Evolutionary conservation across 1,139 yeast species (phyloP).

Genomic region (Blastobotrys ciferrii): DNA sequence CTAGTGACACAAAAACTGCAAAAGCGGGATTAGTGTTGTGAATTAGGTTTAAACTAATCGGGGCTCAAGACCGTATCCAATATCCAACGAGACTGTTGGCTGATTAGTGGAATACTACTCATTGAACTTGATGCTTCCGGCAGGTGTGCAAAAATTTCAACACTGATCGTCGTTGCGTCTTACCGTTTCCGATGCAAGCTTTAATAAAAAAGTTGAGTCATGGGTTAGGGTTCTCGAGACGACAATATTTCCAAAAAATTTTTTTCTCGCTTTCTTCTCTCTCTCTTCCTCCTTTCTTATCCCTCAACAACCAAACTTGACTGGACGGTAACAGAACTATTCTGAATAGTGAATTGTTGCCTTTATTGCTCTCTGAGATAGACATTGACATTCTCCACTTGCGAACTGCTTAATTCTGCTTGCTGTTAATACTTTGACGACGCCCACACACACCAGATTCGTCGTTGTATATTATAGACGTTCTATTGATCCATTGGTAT

Average conservation of each 20-base stretch:
- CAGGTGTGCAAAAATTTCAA: background rate
- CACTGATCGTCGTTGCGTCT: background rate
- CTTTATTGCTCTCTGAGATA: background rate
- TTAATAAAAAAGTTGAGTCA: background rate
- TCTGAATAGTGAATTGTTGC: background rate
- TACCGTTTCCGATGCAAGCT: background rate
- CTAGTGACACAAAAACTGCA: too few relatives aligned
- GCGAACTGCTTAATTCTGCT: background rate
- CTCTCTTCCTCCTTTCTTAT: slow-evolving; percentile 13
- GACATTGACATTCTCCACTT: background rate
- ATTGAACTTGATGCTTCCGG: too few relatives aligned
- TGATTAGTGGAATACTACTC: too few relatives aligned
- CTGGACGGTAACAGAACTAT: slow-evolving; percentile 5
- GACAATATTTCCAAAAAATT: slow-evolving; percentile 1
- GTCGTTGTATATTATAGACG: too few relatives aligned
- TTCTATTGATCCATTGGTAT: background rate
- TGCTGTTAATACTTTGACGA: background rate
- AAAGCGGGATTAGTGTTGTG: too few relatives aligned
- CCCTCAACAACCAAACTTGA: slow-evolving; percentile 1
- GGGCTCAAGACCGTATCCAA: too few relatives aligned
- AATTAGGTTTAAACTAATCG: too few relatives aligned
- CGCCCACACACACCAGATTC: background rate
- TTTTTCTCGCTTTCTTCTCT: slow-evolving; percentile 3
- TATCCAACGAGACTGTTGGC: too few relatives aligned
- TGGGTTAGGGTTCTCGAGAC: background rate